Base-by-base conservation (phyloP, 2,329 filamentous ascomycete species). In the Trichoderma hamatum region DNA sequence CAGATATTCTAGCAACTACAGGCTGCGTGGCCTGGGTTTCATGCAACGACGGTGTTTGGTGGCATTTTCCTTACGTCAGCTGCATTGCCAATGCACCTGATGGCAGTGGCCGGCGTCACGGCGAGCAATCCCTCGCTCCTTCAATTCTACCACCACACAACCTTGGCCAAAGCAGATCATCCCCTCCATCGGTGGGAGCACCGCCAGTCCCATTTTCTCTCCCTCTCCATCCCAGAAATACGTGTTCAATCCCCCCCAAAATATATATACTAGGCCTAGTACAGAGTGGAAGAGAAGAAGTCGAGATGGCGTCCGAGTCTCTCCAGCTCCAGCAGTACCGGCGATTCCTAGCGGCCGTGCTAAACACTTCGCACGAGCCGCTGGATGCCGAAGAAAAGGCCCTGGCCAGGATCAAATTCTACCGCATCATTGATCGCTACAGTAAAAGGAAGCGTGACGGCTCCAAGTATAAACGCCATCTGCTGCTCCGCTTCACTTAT, bases 401-500 rank as follows among this genome's bases (percentile, higher is more conserved):
- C 3, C 30, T 36, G 13, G 49, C 21, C 13, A 64, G 52, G 28
- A 6, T 11, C 46, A 64, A 30, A 16, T 64, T 64, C 49, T 64
- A 54, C 28, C 19, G 14, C 14, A 54, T 64, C 21, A 32, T 64
- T 19, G 24, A 54, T 30, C 49, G 26, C 19, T 64, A 55, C 14
- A 51, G 43, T 32, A 55, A 64, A n/a, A n/a, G 19, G 21, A 24
- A 26, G 26, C 24, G 26, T 19, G 26, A 19, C 16, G 14, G 16
- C 26, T 28, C 28, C 3, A 34, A 34, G 14, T 64, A 64, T 21
- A 64, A 55, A 9, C 61, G 61, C n/a, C 49, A 49, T 36, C 46
- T 30, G 49, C 61, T 64, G 11, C 28, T 64, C 14, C 61, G 49
- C 4, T 39, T 26, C 36, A 55, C 61, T 16, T 64, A 64, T 21